Evolutionary conservation across 768 basidiomycete genomes (phyloP), one percentile per base, ranked within the genome.

Genomic region (Tylopilus plumbeoviolaceoides): DNA sequence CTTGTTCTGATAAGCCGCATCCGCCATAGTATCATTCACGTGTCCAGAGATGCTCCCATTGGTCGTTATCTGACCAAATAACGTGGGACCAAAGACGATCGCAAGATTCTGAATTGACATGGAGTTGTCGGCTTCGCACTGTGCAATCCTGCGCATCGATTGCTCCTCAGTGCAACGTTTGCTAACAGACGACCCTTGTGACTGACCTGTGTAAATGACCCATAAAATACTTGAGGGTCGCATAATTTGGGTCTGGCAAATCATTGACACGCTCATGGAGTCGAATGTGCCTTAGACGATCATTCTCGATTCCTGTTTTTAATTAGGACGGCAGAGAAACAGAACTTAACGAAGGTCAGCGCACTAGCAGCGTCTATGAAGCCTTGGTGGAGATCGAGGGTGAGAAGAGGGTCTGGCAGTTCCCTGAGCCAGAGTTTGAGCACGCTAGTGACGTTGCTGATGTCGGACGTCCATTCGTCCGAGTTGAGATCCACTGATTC

Each of bases 221-320:
- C 77, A 99, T 78, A 70, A 98, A 89, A 69, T 81, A 97, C 67
- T 98, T 98, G 47, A 98, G 77, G 1, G 95, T 95, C 2, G 97
- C 91, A 64, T 99, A 99, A 70, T 98, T 98, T n/a, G 97, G 82
- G 72, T 99, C 97, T 12, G 97, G 95, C 48, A 99, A 78, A 59
- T 98, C 95, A 63, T 99, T 99, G 43, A 99, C 94, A 43, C 94
- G 85, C 66, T 98, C 97, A 64, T 99, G 97, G 48, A 98, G 73
- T 46, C 95, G 84, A 58, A 99, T 98, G 63, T 98, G 95, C 54
- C 95, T 82, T 59, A 98, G 74, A 47, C 95, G 84, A 59, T 97
- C 95, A 63, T 95, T 97, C 50, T 98, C 97, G 57, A 89, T 89
- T 66, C 85, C 89, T 94, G 60, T 15, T n/a, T 42, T 43, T 4